Evolutionary conservation across 495 filamentous ascomycete species (phyloP), one percentile per base, ranked within the genome.

Genomic region (Tuber calosporum): DNA sequence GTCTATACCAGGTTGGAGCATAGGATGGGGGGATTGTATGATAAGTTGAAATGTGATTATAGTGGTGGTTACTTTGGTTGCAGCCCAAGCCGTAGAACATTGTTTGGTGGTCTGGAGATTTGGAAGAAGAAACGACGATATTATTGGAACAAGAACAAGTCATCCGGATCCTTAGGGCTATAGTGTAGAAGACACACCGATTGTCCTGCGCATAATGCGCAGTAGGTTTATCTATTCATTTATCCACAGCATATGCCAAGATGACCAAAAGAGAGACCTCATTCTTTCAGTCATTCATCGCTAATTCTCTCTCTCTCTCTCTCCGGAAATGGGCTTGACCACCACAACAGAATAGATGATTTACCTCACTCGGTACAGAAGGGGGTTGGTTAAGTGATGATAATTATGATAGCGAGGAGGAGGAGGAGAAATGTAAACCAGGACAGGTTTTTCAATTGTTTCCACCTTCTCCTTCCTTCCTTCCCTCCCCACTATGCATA

Each of bases 141-240:
- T 78, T 67, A 77, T 77, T 77, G 69, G 74, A 70, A 15, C 53
- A 70, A 69, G 40, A 73, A 45, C 36, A 77, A 72, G 72, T 68
- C 74, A 77, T 76, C 67, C 66, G 53, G 19, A 69, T 69, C 71
- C 66, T 22, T 22, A 34, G 26, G 70, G 39, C 42, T 73, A 37
- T 39, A 71, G 39, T 73, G 41, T 39, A 71, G 39, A 43, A 42
- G 39, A 58, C n/a, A n/a, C n/a, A n/a, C 67, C 40, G 75, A 67
- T 34, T 34, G 70, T 77, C 53, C 74, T 73, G 74, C 70, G 69
- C 75, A 77, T 72, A 77, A 75, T 72, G 71, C 66, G 74, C 45
- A 67, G 43, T 40, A 53, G 58, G 76, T 77, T 78, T 77, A 78
- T 77, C 72, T 73, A 77, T 78, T 70, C 70, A 73, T 78, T 58